Evolutionary conservation across 2,329 filamentous ascomycete genomes (phyloP), one percentile per base, ranked within the genome.

Genomic region (Fusarium sp.): DNA sequence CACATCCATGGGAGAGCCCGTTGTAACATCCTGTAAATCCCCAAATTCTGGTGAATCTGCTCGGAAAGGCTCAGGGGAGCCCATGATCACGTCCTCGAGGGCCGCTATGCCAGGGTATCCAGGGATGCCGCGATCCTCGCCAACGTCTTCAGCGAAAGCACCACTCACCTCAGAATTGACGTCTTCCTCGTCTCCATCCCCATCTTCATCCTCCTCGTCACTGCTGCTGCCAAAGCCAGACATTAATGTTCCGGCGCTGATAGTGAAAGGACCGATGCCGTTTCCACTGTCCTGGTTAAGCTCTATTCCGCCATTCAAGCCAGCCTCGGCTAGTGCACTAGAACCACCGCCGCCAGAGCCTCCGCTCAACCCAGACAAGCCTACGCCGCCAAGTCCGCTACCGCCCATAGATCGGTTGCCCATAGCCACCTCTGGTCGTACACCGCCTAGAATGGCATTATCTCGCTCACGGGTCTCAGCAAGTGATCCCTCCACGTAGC

Each of bases 391-490:
- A 6, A 88, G 77, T 22, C 84, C 79, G 34, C 71, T 82, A 53
- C 81, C 81, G 4, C 83, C 82, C 72, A 86, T 80, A 52, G 91
- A 89, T 57, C 94, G 88, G 75, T 94, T 92, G 42, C 91, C 93
- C 73, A 97, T 88, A 22, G 92, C 92, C 78, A 97, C 92, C 72
- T 98, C 96, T 1, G 96, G 96, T 64, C 96, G 89, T 13, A 98
- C 94, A 7, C 96, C 96, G 46, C 96, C 96, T 7, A 99, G 89
- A 54, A 98, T 97, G n/a, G 96, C 96, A 77, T 99, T 99, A 76
- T 99, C 96, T 67, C 95, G 89, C 81, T 99, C 96, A 57, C 96
- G 87, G 1, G 96, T 99, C 79, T 98, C 95, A 1, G 95, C 93
- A 26, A 99, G 84, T 1, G 94, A 94, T 60, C 95, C 92, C 77